A percentile compares a stretch with the other conserved stretches of the same genome.
Evolutionary conservation across 495 filamentous ascomycete genomes (phyloP).

Genomic region (Baudoinia panamericana): DNA sequence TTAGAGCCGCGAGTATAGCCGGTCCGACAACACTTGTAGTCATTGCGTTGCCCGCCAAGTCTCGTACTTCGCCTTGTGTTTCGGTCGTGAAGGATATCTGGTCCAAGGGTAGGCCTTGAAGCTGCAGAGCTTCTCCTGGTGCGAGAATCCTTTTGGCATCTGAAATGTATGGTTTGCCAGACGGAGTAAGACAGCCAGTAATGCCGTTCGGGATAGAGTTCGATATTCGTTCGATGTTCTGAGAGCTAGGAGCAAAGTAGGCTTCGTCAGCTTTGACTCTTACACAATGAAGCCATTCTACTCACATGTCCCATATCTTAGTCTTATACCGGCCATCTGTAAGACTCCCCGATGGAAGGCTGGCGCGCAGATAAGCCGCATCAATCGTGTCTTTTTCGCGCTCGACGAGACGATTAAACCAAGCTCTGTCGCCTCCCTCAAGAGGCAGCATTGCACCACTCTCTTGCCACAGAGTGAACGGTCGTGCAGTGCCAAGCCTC

Average conservation of each 20-base stretch:
- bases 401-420: conserved; percentile 37
- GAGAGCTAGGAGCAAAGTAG: too few relatives aligned
- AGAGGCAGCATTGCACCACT: conserved; percentile 37
- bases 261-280: too few relatives aligned
- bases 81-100: conserved; percentile 51
- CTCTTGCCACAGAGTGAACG: conserved; percentile 45
- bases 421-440: conserved; percentile 43
- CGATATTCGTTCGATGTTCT: conserved; percentile 67
- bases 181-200: conserved; percentile 57
- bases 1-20: conserved; percentile 43
- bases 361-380: conserved; percentile 40
- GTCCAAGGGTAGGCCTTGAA: conserved; percentile 61
- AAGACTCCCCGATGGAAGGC: conserved; percentile 19
- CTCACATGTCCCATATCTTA: conserved; percentile 50
- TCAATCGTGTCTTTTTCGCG: conserved; percentile 59
- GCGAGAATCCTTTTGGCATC: conserved; percentile 48
- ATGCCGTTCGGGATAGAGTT: conserved; percentile 42
- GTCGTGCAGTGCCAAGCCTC: conserved; percentile 39
- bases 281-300: too few relatives aligned
- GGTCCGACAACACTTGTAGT: conserved; percentile 58
- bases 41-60: conserved; percentile 82
- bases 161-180: conserved; percentile 49
- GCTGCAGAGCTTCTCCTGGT: conserved; percentile 49
- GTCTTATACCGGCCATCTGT: too few relatives aligned
- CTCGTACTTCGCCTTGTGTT: conserved; percentile 48